Percentiles rank a stretch among this genome's conserved stretches.
Evolutionary conservation across 1,284 basidiomycete species (phyloP).

Genomic region (Tylopilus orsonianus): DNA sequence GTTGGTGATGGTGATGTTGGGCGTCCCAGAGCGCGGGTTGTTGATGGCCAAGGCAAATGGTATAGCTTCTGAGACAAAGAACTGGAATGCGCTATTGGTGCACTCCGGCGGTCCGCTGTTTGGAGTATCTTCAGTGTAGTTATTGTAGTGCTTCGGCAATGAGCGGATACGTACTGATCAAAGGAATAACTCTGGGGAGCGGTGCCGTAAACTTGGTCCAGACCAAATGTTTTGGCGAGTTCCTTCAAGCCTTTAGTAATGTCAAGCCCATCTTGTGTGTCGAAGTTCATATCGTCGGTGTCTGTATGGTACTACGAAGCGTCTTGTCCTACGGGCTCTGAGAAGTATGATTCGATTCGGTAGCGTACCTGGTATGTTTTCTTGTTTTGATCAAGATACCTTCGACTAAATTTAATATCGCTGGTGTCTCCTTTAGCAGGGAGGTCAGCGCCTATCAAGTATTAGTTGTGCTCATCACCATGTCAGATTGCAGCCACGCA

Average conservation of each 20-base stretch:
- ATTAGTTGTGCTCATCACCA: conserved; percentile 1
- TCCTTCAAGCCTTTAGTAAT: conserved; percentile 58
- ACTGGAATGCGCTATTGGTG: conserved; percentile 58
- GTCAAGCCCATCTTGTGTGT: conserved; percentile 27
- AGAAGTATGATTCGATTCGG: not conserved
- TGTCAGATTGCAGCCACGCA: conserved; percentile 8
- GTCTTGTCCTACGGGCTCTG: not conserved
- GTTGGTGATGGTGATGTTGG: conserved; percentile 72
- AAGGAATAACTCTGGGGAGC: conserved; percentile 76
- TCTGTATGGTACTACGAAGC: conserved; percentile 56
- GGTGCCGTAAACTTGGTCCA: conserved; percentile 59
- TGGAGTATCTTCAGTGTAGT: not conserved
- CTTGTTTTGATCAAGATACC: conserved; percentile 75
- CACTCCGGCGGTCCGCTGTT: conserved; percentile 63
- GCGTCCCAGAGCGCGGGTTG: conserved; percentile 56
- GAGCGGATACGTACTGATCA: conserved; percentile 42
- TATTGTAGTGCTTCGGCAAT: not conserved
- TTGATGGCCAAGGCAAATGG: conserved; percentile 59
- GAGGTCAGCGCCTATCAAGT: conserved; percentile 48
- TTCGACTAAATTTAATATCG: conserved; percentile 61
- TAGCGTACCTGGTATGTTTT: conserved; percentile 63
- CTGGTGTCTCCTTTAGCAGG: conserved; percentile 37
- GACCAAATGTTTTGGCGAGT: conserved; percentile 54
- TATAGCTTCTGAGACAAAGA: conserved; percentile 59
- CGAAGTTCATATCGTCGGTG: conserved; percentile 9